Evolutionary conservation across 352 stramenopile species (phyloP), one percentile per base, ranked within the genome.

Genomic region (Phytophthora quininea): DNA sequence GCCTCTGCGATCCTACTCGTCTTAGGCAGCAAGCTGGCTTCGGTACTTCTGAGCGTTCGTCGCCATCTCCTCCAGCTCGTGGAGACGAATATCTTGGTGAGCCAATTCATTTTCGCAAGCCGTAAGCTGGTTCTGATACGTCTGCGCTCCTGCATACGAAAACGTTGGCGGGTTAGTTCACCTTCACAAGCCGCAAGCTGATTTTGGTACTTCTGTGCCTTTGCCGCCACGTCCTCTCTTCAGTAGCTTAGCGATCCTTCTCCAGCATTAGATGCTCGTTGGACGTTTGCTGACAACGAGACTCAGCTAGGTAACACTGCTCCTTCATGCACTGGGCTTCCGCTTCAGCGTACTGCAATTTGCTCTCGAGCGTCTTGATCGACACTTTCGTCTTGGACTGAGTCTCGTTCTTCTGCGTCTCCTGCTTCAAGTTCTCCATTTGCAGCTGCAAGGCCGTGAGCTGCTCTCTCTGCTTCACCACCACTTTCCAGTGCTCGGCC

Each of bases 231-330:
- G 15, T 50, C 58, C 11, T 69, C 49, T 82, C 51, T 53, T 92
- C 84, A n/a, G 86, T 75, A 8, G 64, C 54, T 24, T 79, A 69
- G 2, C 83, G 81, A 10, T 78, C 78, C 46, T 85, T 81, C 56
- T 92, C 81, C 19, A 92, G 56, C 24, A 73, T 65, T 4, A 67
- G 46, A 1, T 80, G 84, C 27, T 91, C 84, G 40, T 88, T 88
- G 4, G 80, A 77, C 10, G 71, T 76, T 40, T 90, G 77, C 29
- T 84, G 70, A n/a, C 53, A 76, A 7, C 76, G 73, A 27, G 67
- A 67, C 3, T 79, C 64, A 3, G 80, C 58, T 37, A 59, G 48
- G n/a, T 89, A 76, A 7, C 79, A 62, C 32, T 80, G 77, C 24
- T 79, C 65, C 19, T 81, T 77, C 49, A 88, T 62, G 24, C 76